Base-by-base conservation (phyloP, 2,329 filamentous ascomycete genomes). In the Curvularia spicifera region DNA sequence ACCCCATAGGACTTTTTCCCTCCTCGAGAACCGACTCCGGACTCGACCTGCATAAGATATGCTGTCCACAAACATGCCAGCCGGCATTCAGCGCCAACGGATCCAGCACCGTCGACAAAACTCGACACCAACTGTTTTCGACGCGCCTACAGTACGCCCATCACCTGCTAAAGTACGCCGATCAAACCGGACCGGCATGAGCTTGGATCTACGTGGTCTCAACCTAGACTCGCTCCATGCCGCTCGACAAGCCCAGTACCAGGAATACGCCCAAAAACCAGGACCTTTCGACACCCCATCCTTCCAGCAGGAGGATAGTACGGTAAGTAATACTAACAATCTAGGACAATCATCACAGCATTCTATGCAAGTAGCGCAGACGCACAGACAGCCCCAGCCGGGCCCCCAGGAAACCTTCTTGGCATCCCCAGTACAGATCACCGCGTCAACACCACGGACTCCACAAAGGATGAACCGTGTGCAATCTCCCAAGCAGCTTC, bases 361-460 rank as follows among this genome's bases (percentile, higher is more conserved):
- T 85, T 84, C 87, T 81, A 85, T 92, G 88, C 90, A 89, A 89
- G 90, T 91, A 91, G 85, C 89, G 88, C 91, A 94, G 87, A 87
- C 91, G 88, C 91, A 93, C 83, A 87, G 87, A 85, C 85, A 87
- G 85, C 86, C 86, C 86, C 88, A 90, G 87, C 89, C 89, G 87
- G 89, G 89, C 85, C 83, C 78, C 72, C 76, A 80, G 60, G 70
- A 74, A 73, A 53, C 72, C 72, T 71, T 73, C 65, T 63, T 74
- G 64, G 69, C 56, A 58, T 76, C 74, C 65, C 70, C 74, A 76
- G 71, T 76, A 74, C 74, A 75, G 69, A 69, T 70, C 56, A 71
- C 71, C 67, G 69, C 71, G 64, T 61, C 68, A 48, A 75, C 72
- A 48, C 74, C 74, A 35, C 73, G 68, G 58, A 74, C 73, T 56